Evolutionary conservation across 345 rosid genomes (phyloP).

Genomic region (Limnanthes douglasii): DNA sequence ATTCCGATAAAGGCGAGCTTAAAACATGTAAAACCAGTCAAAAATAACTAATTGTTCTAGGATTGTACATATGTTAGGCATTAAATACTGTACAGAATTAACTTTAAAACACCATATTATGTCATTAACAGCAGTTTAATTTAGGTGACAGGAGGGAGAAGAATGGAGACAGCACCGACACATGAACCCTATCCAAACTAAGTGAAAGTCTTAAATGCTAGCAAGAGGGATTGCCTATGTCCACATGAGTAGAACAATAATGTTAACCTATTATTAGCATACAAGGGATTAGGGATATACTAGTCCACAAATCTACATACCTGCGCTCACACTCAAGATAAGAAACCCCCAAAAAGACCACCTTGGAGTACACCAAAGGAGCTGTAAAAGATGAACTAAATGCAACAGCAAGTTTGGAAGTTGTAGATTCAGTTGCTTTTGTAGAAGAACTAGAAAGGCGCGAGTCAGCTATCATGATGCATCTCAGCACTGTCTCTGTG

Average conservation of each 20-base stretch:
- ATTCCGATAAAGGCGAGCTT: no score
- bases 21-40: no score
- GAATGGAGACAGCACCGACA: no score
- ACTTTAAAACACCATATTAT: no score
- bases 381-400: constrained; percentile 42
- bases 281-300: no score
- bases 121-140: no score
- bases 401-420: constrained; percentile 13
- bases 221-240: neutral
- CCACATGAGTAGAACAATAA: neutral
- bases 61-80: no score
- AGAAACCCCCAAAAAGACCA: constrained; percentile 66
- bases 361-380: constrained; percentile 79
- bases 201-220: neutral
- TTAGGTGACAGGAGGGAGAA: no score
- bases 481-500: constrained; percentile 32
- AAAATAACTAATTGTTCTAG: no score
- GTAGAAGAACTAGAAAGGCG: constrained; percentile 17
- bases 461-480: constrained; percentile 51
- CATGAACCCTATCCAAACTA: neutral
- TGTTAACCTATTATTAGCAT: neutral
- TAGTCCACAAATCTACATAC: constrained; percentile 19
- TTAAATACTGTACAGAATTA: no score
- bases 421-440: constrained; percentile 12
- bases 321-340: constrained; percentile 71